These are phyloP conservation scores for Nephelium lappaceum DNA, from an alignment of 345 rosid genomes.

Conservation along the genomic window DNA sequence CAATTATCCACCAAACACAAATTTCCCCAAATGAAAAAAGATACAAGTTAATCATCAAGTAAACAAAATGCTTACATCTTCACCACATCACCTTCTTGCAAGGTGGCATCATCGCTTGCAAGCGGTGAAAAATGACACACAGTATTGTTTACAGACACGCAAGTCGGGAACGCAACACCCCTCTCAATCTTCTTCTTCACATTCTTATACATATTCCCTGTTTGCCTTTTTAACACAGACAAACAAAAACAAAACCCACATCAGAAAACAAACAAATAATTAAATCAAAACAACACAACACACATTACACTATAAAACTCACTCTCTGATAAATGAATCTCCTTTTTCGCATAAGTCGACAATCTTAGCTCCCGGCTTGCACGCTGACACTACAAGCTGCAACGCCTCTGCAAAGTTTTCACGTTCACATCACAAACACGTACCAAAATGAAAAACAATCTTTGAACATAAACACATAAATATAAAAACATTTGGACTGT, in stretches of 20 bases:
- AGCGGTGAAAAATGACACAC: constrained; percentile 92
- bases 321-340: constrained; percentile 88
- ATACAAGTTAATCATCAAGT: background rate
- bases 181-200: constrained; percentile 87
- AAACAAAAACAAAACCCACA: background rate
- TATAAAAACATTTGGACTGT: background rate
- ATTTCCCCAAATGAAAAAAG: background rate
- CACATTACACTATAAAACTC: constrained; percentile 13
- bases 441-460: background rate
- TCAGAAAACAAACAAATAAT: background rate
- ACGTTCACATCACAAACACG: background rate
- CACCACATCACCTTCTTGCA: constrained; percentile 88
- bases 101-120: constrained; percentile 68
- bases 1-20: background rate
- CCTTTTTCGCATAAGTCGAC: constrained; percentile 92
- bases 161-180: constrained; percentile 97
- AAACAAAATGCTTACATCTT: constrained; percentile 62
- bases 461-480: background rate
- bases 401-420: constrained; percentile 69
- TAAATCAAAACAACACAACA: background rate
- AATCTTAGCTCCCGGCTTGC: constrained; percentile 83
- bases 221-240: constrained; percentile 52
- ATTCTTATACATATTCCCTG: constrained; percentile 90
- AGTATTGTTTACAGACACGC: constrained; percentile 84
- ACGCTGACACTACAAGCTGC: constrained; percentile 71